Conservation (phyloP, 768 basidiomycete species). For the Hortiboletus flavorubellus region DNA sequence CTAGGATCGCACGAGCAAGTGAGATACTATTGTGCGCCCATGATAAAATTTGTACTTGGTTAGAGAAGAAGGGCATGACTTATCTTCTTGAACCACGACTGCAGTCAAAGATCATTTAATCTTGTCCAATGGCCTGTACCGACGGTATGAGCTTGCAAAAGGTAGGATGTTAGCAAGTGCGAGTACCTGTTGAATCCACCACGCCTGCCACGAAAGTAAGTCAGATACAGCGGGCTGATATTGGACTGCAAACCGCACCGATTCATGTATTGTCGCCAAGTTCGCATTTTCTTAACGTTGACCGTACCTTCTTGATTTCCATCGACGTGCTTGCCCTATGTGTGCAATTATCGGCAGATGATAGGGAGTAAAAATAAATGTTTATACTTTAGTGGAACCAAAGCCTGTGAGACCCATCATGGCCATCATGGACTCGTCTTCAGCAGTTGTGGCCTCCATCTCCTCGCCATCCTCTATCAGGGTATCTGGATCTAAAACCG, state of each 20-base stretch:
- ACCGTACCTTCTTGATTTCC: slow-evolving; percentile 77
- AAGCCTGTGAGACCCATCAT: slow-evolving; percentile 90
- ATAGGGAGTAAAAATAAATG: background rate
- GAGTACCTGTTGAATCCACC: slow-evolving; percentile 80
- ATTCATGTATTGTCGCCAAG: slow-evolving; percentile 99
- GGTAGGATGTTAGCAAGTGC: background rate
- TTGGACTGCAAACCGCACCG: slow-evolving; percentile 43
- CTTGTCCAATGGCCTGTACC: slow-evolving; percentile 82
- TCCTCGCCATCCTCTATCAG: slow-evolving; percentile 48
- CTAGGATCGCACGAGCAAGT: background rate
- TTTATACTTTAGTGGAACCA: slow-evolving; percentile 78
- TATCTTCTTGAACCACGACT: slow-evolving; percentile 8
- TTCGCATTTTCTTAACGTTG: slow-evolving; percentile 75
- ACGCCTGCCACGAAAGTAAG: slow-evolving; percentile 43
- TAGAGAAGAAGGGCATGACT: slow-evolving; percentile 12
- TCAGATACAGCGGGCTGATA: slow-evolving; percentile 8
- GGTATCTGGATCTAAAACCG: slow-evolving; percentile 42
- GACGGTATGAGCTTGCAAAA: slow-evolving; percentile 14
- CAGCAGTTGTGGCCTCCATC: slow-evolving; percentile 55
- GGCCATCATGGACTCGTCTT: slow-evolving; percentile 80
- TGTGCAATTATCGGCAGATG: background rate
- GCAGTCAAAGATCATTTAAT: slow-evolving; percentile 60
- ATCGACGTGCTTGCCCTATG: slow-evolving; percentile 71
- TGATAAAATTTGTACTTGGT: slow-evolving; percentile 8
- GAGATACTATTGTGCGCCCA: background rate